phyloP scores from a whole-genome alignment of 345 rosid species.

The Laguncularia racemosa region DNA sequence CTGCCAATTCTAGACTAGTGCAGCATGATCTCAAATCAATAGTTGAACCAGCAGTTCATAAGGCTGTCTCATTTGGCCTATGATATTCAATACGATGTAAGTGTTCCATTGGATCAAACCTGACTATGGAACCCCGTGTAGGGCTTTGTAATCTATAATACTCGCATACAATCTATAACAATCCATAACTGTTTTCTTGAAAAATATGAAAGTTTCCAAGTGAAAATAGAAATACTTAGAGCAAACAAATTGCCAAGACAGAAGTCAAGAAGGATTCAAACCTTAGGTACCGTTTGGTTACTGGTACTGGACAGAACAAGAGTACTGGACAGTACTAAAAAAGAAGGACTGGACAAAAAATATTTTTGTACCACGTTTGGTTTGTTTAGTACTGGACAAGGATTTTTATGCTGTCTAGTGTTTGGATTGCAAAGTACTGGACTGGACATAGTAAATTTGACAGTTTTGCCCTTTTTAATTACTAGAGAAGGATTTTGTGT shows the following conservation, averaged over 20 bases:
- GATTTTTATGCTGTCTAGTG: too few species aligned
- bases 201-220: slow-evolving; percentile 10
- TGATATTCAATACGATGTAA: slow-evolving; percentile 76
- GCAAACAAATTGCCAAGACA: slow-evolving; percentile 4
- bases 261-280: slow-evolving; percentile 19
- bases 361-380: too few species aligned
- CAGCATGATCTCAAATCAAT: slow-evolving; percentile 60
- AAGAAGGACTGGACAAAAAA: too few species aligned
- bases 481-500: too few species aligned
- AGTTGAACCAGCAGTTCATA: slow-evolving; percentile 58
- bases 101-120: slow-evolving; percentile 86
- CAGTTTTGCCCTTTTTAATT: too few species aligned
- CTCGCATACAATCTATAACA: slow-evolving; percentile 73
- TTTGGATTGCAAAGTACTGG: too few species aligned
- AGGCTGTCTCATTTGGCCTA: slow-evolving; percentile 52
- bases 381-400: too few species aligned
- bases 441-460: too few species aligned
- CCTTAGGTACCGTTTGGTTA: too few species aligned
- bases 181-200: slow-evolving; percentile 72
- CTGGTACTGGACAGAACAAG: too few species aligned
- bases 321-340: too few species aligned
- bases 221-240: slow-evolving; percentile 2
- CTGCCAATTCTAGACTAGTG: slow-evolving; percentile 66
- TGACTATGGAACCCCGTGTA: slow-evolving; percentile 60
- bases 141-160: slow-evolving; percentile 60